Evolutionary conservation across 768 basidiomycete species (phyloP).

Genomic region (Leccinum longicurvipes): DNA sequence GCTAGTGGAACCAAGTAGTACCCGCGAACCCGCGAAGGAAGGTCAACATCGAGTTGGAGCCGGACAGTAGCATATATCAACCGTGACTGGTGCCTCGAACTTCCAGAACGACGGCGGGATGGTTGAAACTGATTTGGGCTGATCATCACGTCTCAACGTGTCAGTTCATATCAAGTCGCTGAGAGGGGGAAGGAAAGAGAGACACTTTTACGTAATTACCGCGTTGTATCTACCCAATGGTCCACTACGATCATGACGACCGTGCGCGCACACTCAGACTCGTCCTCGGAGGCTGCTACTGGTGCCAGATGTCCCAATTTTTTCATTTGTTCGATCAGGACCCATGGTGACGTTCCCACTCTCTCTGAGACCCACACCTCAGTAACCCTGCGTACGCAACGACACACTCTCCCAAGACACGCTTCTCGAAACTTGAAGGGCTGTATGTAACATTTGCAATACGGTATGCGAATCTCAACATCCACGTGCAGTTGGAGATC

Average conservation of each 20-base stretch:
- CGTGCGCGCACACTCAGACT: not conserved
- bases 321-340: too few species aligned
- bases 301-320: too few species aligned
- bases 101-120: not conserved
- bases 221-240: too few species aligned
- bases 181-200: not conserved
- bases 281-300: too few species aligned
- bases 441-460: not conserved
- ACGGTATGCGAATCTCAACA: not conserved
- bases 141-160: slow-evolving; percentile 4
- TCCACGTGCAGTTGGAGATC: not conserved
- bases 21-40: slow-evolving; percentile 3
- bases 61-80: not conserved
- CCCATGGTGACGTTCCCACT: too few species aligned
- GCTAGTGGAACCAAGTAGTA: not conserved
- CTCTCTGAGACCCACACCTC: too few species aligned
- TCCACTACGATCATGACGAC: not conserved
- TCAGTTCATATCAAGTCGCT: not conserved
- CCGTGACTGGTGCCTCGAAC: not conserved
- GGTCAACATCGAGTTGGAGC: not conserved
- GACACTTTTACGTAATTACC: not conserved
- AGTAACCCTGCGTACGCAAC: too few species aligned
- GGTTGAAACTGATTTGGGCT: not conserved
- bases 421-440: too few species aligned
- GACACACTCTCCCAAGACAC: too few species aligned